Conservation (phyloP, 2,329 filamentous ascomycete species). For the Phaeosphaeria sp. region DNA sequence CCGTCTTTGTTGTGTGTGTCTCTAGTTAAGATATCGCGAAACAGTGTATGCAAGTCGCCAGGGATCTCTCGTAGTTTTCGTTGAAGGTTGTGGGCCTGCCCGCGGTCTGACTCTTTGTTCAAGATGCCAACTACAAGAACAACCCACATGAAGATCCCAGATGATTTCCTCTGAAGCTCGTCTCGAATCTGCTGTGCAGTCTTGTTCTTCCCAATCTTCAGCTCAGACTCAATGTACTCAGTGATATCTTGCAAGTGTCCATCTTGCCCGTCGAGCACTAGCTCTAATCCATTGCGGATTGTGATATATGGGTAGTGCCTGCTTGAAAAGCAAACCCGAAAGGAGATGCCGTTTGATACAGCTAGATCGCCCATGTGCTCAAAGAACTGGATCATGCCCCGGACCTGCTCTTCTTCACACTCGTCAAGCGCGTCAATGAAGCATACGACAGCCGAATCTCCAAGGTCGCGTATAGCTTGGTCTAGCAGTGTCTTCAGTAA, state of each 20-base stretch:
- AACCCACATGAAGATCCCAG: slow-evolving; percentile 54
- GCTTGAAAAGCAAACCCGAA: slow-evolving; percentile 34
- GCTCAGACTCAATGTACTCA: slow-evolving; percentile 24
- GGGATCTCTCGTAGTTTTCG: slow-evolving; percentile 51
- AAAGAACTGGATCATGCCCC: slow-evolving; percentile 54
- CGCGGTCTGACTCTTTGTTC: slow-evolving; percentile 49
- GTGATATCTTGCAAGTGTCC: slow-evolving; percentile 49
- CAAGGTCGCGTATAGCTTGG: slow-evolving; percentile 19
- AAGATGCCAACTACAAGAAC: slow-evolving; percentile 47
- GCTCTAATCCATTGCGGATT: slow-evolving; percentile 29
- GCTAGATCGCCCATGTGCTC: slow-evolving; percentile 46
- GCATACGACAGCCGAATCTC: slow-evolving; percentile 17
- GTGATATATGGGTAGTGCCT: slow-evolving; percentile 56
- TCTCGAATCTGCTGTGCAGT: slow-evolving; percentile 27
- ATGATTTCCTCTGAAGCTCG: slow-evolving; percentile 47
- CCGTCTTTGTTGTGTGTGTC: slow-evolving; percentile 42
- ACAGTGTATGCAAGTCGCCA: slow-evolving; percentile 54
- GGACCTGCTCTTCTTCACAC: slow-evolving; percentile 45
- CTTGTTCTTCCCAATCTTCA: slow-evolving; percentile 29
- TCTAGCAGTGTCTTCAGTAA: slow-evolving; percentile 25
- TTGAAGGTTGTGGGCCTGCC: slow-evolving; percentile 37
- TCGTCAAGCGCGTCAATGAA: neutral
- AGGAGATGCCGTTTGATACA: neutral
- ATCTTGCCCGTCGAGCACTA: slow-evolving; percentile 46
- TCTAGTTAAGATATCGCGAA: slow-evolving; percentile 52